Percentiles rank a stretch among this genome's conserved stretches.
Evolutionary conservation across 2,329 filamentous ascomycete species (phyloP).

Genomic region (Fonsecaea monophora): DNA sequence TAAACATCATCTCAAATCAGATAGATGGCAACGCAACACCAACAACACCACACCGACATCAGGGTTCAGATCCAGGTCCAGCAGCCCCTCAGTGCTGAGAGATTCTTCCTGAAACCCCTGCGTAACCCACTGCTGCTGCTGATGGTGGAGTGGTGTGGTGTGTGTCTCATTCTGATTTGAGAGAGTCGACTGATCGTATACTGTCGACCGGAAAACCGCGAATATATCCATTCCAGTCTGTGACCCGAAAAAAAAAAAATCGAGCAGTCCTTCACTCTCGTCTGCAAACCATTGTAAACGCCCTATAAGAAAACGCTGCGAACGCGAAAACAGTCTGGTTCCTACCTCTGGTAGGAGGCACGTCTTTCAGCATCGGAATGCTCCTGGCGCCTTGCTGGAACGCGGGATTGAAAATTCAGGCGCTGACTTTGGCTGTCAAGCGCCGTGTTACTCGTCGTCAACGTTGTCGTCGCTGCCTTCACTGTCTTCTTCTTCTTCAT

Average conservation of each 20-base stretch:
- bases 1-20: no score
- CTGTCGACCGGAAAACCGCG: not conserved
- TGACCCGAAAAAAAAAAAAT: not conserved
- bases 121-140: not conserved
- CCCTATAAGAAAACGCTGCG: not conserved
- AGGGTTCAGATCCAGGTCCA: no score
- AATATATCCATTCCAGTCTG: not conserved
- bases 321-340: not conserved
- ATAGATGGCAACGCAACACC: no score
- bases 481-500: not conserved
- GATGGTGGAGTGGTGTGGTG: not conserved
- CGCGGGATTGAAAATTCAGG: constrained; percentile 8
- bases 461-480: constrained; percentile 16
- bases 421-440: constrained; percentile 8
- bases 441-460: not conserved
- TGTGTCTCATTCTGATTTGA: not conserved
- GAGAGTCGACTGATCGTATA: not conserved
- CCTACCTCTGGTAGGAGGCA: not conserved
- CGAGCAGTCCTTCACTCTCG: not conserved
- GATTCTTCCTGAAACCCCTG: not conserved
- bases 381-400: constrained; percentile 20
- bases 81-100: no score
- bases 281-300: not conserved
- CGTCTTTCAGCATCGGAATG: not conserved
- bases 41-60: no score